Base-by-base conservation (phyloP, 306 rosid genomes). In the Begonia loranthoides region DNA sequence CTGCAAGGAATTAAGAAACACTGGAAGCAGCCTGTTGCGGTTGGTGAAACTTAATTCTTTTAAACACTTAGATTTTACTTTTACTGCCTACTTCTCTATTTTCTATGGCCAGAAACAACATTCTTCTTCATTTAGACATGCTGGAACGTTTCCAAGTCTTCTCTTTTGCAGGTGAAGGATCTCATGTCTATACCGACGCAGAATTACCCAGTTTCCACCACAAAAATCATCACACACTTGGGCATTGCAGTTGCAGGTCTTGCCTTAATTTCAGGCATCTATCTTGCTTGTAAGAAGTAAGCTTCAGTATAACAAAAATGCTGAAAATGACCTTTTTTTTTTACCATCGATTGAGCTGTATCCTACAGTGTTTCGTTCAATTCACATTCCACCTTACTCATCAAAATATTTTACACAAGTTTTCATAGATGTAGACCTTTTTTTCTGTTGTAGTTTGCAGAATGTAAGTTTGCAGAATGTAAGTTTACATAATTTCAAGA, bases 11-110 rank as follows among this genome's bases (percentile, higher is more conserved):
- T 90, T 55, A 76, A 69, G 66, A 82, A 80, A 68, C 70, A 90
- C 13, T 83, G 94, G 99, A 59, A 66, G 79, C 92, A 90, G 70
- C 96, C 95, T 70, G 65, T 90, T 46, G 57, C 56, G 92, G 95
- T 86, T 36, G 19, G 93, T 74, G 54, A 15, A 11, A 15, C 10
- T 33, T 4, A 9, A 9, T 34, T 13, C 17, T 58, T 12, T 36
- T 17, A 3, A 11, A 36, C 34, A 13, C n/a, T 43, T 43, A 9
- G 13, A 43, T 2, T 28, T 28, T 28, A 28, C 6, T 28, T 28
- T 28, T 28, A 28, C 36, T 19, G 22, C 3, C 3, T 19, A 19
- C 22, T 19, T 19, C 22, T 19, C 22, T 28, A 7, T 28, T 28
- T 28, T 28, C 36, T 7, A 28, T 3, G 0, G 36, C 36, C 36